A percentile compares a stretch with the other conserved stretches of the same genome.
Conservation (phyloP, 768 basidiomycete genomes). For the Pisolithus tinctorius region DNA sequence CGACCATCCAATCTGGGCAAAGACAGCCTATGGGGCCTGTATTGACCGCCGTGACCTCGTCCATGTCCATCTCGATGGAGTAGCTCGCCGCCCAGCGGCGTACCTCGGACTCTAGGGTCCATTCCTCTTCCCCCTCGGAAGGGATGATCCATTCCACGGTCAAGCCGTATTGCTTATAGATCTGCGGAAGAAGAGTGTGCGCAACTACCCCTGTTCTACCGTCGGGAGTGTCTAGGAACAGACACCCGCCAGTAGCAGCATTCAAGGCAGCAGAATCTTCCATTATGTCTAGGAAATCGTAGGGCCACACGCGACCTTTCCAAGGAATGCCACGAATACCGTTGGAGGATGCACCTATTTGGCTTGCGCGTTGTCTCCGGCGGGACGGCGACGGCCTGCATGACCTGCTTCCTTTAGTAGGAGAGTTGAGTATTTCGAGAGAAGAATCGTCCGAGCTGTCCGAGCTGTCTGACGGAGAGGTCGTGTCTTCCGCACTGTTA, state of each 20-base stretch:
- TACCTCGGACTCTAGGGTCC: neutral
- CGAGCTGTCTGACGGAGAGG: no score
- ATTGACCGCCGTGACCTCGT: neutral
- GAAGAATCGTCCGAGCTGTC: no score
- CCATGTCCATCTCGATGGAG: neutral
- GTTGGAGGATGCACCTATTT: neutral
- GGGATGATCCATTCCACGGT: neutral
- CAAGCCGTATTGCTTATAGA: neutral
- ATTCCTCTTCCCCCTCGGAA: neutral
- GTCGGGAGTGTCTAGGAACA: neutral
- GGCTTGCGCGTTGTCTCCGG: no score
- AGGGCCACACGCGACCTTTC: neutral
- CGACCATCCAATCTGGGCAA: constrained; percentile 7
- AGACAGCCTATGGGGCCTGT: constrained; percentile 6
- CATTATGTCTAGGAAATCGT: neutral
- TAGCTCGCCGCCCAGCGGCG: neutral
- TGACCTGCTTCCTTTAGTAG: no score
- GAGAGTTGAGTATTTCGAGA: no score
- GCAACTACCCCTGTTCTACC: neutral
- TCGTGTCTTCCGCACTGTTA: no score
- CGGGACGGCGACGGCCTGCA: no score
- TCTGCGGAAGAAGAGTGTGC: neutral
- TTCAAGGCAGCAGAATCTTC: neutral
- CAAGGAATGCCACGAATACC: neutral
- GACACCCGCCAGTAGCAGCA: neutral